Base-by-base conservation (phyloP, 2,329 filamentous ascomycete genomes). In the Arthroderma uncinatum region DNA sequence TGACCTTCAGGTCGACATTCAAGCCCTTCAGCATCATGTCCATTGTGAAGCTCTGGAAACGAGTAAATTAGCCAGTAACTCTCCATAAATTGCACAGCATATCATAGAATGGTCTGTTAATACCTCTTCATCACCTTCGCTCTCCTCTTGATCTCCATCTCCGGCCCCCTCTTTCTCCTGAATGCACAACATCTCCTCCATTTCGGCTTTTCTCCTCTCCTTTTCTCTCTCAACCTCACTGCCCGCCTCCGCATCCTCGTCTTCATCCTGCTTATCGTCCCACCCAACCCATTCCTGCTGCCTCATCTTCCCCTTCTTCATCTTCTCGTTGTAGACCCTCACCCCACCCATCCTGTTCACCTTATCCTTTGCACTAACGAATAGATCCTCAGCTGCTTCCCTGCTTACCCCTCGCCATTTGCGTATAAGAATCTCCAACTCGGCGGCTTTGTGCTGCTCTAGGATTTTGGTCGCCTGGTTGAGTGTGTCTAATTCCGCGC, bases 341-440 rank as follows among this genome's bases (percentile, higher is more conserved):
- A 84, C 75, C 1, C 83, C 83, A 19, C 84, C 83, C 79, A 85
- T 84, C 62, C 78, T 72, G 63, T 81, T 75, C 36, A 86, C 76
- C 56, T 81, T 72, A 66, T 84, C 82, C 60, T 78, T 77, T 21
- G 84, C 81, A 19, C 74, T 71, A 23, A 71, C 75, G 67, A 85
- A 88, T 9, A 87, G 71, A 64, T 86, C 83, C 62, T 89, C 85
- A 0, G 85, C 85, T 5, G 83, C 84, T 53, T 76, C 71, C 60
- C 83, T 77, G 59, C 79, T 81, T 16, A 82, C 80, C 0, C 65
- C 68, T 50, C 75, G 79, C 86, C 86, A 89, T 66, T 79, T 84
- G 2, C 66, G 67, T 42, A 81, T 78, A 62, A 87, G 64, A 0
- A 66, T 70, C 42, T 78, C 70, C 23, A 89, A 72, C 58, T 86